Conservation (phyloP, 2,329 filamentous ascomycete species). For the Pseudogymnoascus sp. region DNA sequence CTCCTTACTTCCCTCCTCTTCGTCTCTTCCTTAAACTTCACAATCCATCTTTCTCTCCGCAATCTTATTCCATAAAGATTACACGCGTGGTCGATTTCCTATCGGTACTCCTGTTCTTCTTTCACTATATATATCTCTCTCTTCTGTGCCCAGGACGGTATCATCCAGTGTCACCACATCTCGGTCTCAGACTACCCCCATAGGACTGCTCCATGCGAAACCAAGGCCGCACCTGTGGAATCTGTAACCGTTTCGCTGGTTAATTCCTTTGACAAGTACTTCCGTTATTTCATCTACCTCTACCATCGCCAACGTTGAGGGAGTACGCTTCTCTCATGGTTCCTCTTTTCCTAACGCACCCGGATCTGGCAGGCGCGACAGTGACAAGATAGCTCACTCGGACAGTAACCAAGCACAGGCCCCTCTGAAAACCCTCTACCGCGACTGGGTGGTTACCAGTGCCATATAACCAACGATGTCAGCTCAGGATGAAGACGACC, state of each 20-base stretch:
- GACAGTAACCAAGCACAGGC: neutral
- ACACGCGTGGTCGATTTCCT: neutral
- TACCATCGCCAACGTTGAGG: neutral
- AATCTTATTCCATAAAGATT: slow-evolving; percentile 9
- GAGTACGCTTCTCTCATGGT: slow-evolving; percentile 9
- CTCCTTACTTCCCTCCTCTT: slow-evolving; percentile 4
- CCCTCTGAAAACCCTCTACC: slow-evolving; percentile 15
- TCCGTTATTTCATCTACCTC: slow-evolving; percentile 1
- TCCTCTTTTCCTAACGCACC: neutral
- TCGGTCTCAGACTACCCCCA: neutral
- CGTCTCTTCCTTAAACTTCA: slow-evolving; percentile 13
- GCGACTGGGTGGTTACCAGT: slow-evolving; percentile 12
- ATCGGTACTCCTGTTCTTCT: neutral
- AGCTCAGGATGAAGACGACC: slow-evolving; percentile 11
- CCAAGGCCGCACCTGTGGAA: neutral
- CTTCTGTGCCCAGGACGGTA: neutral
- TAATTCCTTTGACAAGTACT: neutral
- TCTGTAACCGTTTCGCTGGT: slow-evolving; percentile 5
- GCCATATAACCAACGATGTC: slow-evolving; percentile 12
- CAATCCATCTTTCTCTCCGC: slow-evolving; percentile 12
- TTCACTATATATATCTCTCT: neutral
- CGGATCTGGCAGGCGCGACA: neutral
- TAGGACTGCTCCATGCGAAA: slow-evolving; percentile 3
- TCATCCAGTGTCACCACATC: neutral
- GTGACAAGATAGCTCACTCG: neutral